These are phyloP conservation scores for Phytophthora pisi DNA, from an alignment of 352 stramenopile genomes.

Conservation along the genomic window DNA sequence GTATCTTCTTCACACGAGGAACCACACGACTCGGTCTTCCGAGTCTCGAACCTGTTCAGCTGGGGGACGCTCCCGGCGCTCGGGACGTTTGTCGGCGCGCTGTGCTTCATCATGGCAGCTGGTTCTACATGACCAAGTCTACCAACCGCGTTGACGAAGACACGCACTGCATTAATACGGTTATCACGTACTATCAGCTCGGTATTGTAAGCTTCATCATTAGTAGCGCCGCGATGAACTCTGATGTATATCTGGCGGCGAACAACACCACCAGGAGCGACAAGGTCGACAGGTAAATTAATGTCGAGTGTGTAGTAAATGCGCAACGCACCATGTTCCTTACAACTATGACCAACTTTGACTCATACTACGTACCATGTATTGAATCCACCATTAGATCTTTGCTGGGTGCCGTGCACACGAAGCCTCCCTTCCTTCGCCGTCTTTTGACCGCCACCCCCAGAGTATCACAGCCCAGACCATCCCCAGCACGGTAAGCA, in stretches of 20 bases:
- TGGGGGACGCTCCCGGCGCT: slow-evolving; percentile 48
- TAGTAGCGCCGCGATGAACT: slow-evolving; percentile 51
- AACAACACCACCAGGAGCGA: slow-evolving; percentile 30
- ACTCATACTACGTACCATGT: too few species aligned
- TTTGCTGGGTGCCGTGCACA: slow-evolving; percentile 28
- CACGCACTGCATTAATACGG: slow-evolving; percentile 63
- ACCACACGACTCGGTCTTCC: slow-evolving; percentile 36
- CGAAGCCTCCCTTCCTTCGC: slow-evolving; percentile 31
- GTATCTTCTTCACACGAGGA: slow-evolving; percentile 62
- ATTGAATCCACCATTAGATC: slow-evolving; percentile 7
- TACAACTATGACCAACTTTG: too few species aligned
- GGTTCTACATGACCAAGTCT: slow-evolving; percentile 73
- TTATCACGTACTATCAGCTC: slow-evolving; percentile 68
- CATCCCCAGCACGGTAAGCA: slow-evolving; percentile 63
- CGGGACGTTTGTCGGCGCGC: slow-evolving; percentile 57
- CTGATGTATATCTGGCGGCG: slow-evolving; percentile 36
- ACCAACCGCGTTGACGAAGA: slow-evolving; percentile 55
- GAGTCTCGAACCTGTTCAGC: slow-evolving; percentile 52
- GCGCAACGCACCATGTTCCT: too few species aligned
- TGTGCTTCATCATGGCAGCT: slow-evolving; percentile 75
- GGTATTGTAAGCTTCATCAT: slow-evolving; percentile 74
- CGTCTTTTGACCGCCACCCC: slow-evolving; percentile 35
- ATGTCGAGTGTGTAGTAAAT: neutral
- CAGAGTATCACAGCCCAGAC: slow-evolving; percentile 64
- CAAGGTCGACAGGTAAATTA: slow-evolving; percentile 13